phyloP scores from a whole-genome alignment of 2,329 filamentous ascomycete species.

The Fulvia fulva region DNA sequence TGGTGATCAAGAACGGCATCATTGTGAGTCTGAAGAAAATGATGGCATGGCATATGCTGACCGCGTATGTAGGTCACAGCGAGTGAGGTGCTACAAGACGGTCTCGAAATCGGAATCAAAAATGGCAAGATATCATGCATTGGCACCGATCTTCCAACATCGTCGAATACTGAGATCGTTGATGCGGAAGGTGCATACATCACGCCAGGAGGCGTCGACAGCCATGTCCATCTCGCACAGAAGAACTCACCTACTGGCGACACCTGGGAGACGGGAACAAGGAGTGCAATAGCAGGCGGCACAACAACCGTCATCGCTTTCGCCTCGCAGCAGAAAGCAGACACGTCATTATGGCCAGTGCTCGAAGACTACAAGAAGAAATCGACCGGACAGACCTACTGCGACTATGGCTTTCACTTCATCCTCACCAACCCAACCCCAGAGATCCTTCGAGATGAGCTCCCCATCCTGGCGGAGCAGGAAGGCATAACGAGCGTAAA shows the following conservation, averaged over 20 bases:
- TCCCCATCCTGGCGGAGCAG: conserved; percentile 38
- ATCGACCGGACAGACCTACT: conserved; percentile 46
- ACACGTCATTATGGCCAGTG: conserved; percentile 44
- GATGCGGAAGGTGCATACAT: conserved; percentile 46
- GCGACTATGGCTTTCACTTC: conserved; percentile 56
- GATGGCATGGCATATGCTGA: background rate
- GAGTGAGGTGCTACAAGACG: conserved; percentile 42
- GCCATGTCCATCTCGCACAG: conserved; percentile 49
- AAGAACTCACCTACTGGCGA: conserved; percentile 44
- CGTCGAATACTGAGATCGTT: conserved; percentile 36
- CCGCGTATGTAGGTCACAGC: conserved; percentile 41
- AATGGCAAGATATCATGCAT: conserved; percentile 46
- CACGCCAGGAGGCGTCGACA: conserved; percentile 48
- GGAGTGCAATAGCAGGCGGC: conserved; percentile 55
- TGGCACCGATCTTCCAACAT: conserved; percentile 37
- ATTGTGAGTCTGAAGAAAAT: conserved; percentile 31
- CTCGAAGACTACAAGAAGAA: conserved; percentile 47
- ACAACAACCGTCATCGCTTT: conserved; percentile 58
- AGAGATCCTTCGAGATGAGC: conserved; percentile 40
- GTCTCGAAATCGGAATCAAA: conserved; percentile 47
- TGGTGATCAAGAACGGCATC: conserved; percentile 41
- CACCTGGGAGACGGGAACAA: conserved; percentile 48
- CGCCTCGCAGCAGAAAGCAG: conserved; percentile 50
- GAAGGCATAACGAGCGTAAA: conserved; percentile 49
- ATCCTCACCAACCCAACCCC: conserved; percentile 47